These are phyloP conservation scores for Trichoderma endophyticum DNA, from an alignment of 2,329 filamentous ascomycete species.

Conservation along the genomic window DNA sequence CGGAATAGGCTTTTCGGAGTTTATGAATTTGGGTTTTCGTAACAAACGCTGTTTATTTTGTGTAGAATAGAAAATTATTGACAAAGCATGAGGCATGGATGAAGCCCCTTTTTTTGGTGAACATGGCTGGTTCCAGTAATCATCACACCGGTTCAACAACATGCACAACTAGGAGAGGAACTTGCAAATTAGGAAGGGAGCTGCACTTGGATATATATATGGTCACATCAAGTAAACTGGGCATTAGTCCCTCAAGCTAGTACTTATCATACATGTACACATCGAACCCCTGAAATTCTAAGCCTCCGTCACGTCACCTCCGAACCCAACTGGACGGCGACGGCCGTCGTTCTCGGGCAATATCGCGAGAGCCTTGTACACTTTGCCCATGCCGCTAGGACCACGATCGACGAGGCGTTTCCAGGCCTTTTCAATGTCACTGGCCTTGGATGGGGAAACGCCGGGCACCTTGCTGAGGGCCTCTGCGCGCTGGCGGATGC, in stretches of 20 bases:
- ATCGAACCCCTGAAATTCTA: neutral
- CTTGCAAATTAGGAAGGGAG: neutral
- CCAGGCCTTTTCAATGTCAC: constrained; percentile 70
- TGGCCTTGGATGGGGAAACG: constrained; percentile 45
- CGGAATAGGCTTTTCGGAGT: constrained; percentile 4
- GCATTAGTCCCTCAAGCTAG: neutral
- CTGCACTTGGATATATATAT: neutral
- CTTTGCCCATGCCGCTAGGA: constrained; percentile 83
- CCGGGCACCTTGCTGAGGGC: constrained; percentile 54
- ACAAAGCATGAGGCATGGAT: neutral
- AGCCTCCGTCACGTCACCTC: constrained; percentile 58
- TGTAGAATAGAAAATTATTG: constrained; percentile 5
- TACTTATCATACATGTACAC: neutral
- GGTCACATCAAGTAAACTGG: neutral
- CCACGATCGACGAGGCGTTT: constrained; percentile 79
- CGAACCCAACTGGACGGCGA: constrained; percentile 85
- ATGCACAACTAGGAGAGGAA: too few relatives aligned
- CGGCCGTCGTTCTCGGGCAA: constrained; percentile 73
- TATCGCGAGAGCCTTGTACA: constrained; percentile 92
- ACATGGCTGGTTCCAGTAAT: neutral
- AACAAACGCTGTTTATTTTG: neutral
- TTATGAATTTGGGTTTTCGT: constrained; percentile 15
- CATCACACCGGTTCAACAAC: neutral
- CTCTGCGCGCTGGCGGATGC: constrained; percentile 73
- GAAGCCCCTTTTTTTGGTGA: neutral